Evolutionary conservation across 164 flowering plant genomes (phyloP).

Genomic region (Aristolochia contorta): DNA sequence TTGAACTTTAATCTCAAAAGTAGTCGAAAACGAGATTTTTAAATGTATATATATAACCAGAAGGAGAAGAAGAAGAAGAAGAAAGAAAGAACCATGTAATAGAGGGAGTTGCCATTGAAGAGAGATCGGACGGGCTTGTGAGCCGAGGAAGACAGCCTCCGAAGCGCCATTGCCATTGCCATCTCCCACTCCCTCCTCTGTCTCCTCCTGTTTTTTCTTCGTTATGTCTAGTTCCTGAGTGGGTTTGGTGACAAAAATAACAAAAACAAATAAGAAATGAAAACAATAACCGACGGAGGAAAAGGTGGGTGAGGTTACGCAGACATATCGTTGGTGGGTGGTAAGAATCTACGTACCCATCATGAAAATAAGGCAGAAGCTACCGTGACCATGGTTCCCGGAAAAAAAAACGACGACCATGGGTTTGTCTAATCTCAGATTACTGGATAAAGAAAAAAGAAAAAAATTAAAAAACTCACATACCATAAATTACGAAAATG

Average conservation of each 20-base stretch:
- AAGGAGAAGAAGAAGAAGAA: not conserved
- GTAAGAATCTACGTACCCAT: too few relatives aligned
- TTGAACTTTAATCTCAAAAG: not conserved
- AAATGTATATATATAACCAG: not conserved
- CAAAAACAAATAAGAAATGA: not conserved
- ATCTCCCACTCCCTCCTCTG: conserved; percentile 23
- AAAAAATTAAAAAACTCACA: too few relatives aligned
- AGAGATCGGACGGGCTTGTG: conserved; percentile 58
- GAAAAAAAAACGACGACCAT: too few relatives aligned
- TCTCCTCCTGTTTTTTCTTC: not conserved
- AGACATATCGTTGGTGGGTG: too few relatives aligned
- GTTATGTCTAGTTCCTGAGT: not conserved
- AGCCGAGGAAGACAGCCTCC: conserved; percentile 65
- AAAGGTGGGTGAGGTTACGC: too few relatives aligned
- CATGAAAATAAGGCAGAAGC: too few relatives aligned
- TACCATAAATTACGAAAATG: too few relatives aligned
- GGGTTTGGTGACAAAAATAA: conserved; percentile 5
- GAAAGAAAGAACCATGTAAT: conserved; percentile 45
- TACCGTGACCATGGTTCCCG: too few relatives aligned
- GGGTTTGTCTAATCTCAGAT: too few relatives aligned
- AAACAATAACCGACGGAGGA: not conserved
- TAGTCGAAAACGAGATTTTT: not conserved
- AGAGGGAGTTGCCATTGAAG: conserved; percentile 44
- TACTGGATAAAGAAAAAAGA: too few relatives aligned
- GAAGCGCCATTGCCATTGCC: conserved; percentile 97